Percentiles rank a stretch among this genome's conserved stretches.
Conservation (phyloP, 1,284 basidiomycete genomes). For the Apiotrichum domesticum region DNA sequence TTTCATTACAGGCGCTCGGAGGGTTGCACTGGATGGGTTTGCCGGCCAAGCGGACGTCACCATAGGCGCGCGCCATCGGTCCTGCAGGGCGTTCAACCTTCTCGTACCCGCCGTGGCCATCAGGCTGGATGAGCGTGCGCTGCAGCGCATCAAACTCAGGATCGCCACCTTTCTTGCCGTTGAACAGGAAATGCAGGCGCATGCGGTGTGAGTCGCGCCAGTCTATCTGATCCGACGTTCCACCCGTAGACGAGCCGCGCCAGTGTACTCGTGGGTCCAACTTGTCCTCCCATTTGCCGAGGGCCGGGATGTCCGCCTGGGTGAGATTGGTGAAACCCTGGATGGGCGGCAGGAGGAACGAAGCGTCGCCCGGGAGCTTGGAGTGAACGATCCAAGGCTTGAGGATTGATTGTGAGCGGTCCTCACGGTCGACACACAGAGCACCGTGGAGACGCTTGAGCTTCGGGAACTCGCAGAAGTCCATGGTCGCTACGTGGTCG, state of each 20-base stretch:
- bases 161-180: slow-evolving; percentile 42
- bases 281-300: slow-evolving; percentile 43
- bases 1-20: slow-evolving; percentile 30
- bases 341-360: slow-evolving; percentile 42
- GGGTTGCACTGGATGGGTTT: slow-evolving; percentile 28
- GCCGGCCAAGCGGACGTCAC: slow-evolving; percentile 46
- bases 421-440: slow-evolving; percentile 39
- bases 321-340: slow-evolving; percentile 43
- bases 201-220: slow-evolving; percentile 47
- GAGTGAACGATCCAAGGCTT: slow-evolving; percentile 44
- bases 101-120: slow-evolving; percentile 35
- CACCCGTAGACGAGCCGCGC: slow-evolving; percentile 48
- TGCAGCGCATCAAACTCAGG: slow-evolving; percentile 21
- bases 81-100: slow-evolving; percentile 27
- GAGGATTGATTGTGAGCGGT: slow-evolving; percentile 41
- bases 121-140: slow-evolving; percentile 42
- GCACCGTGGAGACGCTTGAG: slow-evolving; percentile 46
- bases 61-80: slow-evolving; percentile 41
- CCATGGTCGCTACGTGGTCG: slow-evolving; percentile 50
- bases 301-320: slow-evolving; percentile 24
- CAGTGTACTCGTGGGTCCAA: slow-evolving; percentile 46
- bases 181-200: slow-evolving; percentile 46
- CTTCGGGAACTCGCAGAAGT: slow-evolving; percentile 51
- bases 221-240: slow-evolving; percentile 38
- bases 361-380: slow-evolving; percentile 44